Conservation (phyloP, 352 stramenopile genomes). For the Globisporangium perplexum region DNA sequence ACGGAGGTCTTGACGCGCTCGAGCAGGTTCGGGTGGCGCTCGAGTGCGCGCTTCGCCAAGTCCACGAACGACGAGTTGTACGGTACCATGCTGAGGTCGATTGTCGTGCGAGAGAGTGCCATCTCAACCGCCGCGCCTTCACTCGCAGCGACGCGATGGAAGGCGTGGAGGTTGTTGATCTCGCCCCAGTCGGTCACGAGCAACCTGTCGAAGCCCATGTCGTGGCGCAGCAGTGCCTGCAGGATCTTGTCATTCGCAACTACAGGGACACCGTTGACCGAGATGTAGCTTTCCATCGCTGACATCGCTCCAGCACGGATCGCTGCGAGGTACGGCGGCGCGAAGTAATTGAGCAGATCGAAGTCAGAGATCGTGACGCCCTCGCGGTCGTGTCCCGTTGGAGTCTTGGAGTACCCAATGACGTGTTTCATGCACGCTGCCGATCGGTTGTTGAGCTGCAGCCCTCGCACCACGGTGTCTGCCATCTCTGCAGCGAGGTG, state of each 20-base stretch:
- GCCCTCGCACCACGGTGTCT: constrained; percentile 63
- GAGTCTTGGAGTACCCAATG: constrained; percentile 84
- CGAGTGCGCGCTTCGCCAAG: constrained; percentile 29
- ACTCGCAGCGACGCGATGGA: constrained; percentile 44
- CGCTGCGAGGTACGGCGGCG: constrained; percentile 77
- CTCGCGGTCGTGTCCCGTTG: constrained; percentile 75
- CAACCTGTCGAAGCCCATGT: constrained; percentile 85
- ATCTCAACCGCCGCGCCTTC: constrained; percentile 61
- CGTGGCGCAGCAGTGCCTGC: constrained; percentile 71
- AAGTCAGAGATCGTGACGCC: constrained; percentile 71
- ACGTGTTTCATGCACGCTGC: constrained; percentile 90
- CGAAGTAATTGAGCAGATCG: constrained; percentile 83
- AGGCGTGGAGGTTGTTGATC: constrained; percentile 85
- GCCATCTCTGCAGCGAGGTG: constrained; percentile 79
- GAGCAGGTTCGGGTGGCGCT: constrained; percentile 27
- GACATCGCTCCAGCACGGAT: constrained; percentile 77
- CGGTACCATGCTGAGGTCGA: constrained; percentile 92
- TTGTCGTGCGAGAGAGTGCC: constrained; percentile 58
- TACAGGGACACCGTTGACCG: constrained; percentile 90
- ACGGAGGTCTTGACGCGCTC: constrained; percentile 52
- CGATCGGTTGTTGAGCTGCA: constrained; percentile 63
- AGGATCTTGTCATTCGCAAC: constrained; percentile 80
- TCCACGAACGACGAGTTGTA: constrained; percentile 47
- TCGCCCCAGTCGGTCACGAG: constrained; percentile 91
- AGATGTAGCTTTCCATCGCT: constrained; percentile 94